Conservation (phyloP, 306 rosid genomes). For the Crataegus laevigata region DNA sequence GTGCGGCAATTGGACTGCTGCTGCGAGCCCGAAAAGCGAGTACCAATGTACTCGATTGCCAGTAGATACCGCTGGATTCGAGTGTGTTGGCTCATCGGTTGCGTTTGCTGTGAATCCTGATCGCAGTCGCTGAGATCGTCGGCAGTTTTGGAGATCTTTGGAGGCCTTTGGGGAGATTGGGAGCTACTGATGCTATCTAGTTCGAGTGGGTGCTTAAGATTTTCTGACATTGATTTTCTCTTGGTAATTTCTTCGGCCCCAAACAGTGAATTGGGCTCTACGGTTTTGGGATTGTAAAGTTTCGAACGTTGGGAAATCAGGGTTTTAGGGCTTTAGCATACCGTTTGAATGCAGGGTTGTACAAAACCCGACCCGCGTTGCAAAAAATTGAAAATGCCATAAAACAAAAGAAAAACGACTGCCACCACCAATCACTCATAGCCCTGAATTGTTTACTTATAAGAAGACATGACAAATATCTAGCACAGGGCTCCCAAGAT, state of each 20-base stretch:
- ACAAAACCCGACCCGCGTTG: background rate
- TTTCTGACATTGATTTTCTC: slow-evolving; percentile 33
- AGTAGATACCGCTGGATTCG: slow-evolving; percentile 67
- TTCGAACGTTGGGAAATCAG: background rate
- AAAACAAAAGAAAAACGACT: too few relatives aligned
- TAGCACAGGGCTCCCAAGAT: too few relatives aligned
- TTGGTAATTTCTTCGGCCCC: background rate
- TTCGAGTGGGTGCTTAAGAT: slow-evolving; percentile 38
- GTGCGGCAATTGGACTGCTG: slow-evolving; percentile 70
- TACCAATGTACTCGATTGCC: slow-evolving; percentile 81
- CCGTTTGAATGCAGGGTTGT: background rate
- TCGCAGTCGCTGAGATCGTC: slow-evolving; percentile 13
- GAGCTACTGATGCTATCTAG: slow-evolving; percentile 9
- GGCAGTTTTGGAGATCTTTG: slow-evolving; percentile 44
- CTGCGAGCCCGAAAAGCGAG: slow-evolving; percentile 88
- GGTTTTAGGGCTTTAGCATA: background rate
- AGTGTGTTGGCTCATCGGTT: slow-evolving; percentile 39
- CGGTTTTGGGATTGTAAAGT: background rate
- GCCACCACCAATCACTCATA: too few relatives aligned
- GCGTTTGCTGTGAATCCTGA: background rate
- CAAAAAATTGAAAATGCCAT: background rate
- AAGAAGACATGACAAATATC: too few relatives aligned
- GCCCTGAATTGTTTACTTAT: too few relatives aligned
- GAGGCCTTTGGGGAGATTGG: slow-evolving; percentile 38
- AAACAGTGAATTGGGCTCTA: background rate